Conservation (phyloP, 768 basidiomycete genomes). For the Daedaleopsis nitida region DNA sequence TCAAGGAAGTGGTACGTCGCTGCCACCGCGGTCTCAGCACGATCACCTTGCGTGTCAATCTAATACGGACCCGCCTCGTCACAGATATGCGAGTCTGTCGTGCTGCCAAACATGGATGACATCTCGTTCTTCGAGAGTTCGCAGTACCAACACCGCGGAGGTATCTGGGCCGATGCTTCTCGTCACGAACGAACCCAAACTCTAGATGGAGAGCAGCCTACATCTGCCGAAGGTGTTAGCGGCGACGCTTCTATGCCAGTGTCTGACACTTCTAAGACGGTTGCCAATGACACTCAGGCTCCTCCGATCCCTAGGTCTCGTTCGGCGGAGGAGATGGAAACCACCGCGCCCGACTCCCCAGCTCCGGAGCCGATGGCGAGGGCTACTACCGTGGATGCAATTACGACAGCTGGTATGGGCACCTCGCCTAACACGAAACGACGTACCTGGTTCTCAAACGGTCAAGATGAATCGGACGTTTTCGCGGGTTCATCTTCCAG, state of each 20-base stretch:
- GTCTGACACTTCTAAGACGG: slow-evolving; percentile 18
- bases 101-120: slow-evolving; percentile 98
- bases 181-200: slow-evolving; percentile 39
- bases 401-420: slow-evolving; percentile 24
- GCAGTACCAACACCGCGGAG: slow-evolving; percentile 69
- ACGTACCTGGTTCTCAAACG: slow-evolving; percentile 58
- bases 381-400: slow-evolving; percentile 25
- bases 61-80: neutral
- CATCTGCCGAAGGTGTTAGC: slow-evolving; percentile 25
- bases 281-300: slow-evolving; percentile 18
- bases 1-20: slow-evolving; percentile 79
- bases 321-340: slow-evolving; percentile 33
- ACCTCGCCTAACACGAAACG: slow-evolving; percentile 36
- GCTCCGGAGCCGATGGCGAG: slow-evolving; percentile 24
- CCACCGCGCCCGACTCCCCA: slow-evolving; percentile 17
- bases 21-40: neutral
- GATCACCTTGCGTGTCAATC: neutral
- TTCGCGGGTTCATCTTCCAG: slow-evolving; percentile 5
- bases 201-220: neutral
- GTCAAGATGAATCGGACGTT: slow-evolving; percentile 38
- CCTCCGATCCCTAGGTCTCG: slow-evolving; percentile 30
- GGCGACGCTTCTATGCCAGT: slow-evolving; percentile 39
- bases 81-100: slow-evolving; percentile 91
- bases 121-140: slow-evolving; percentile 91
- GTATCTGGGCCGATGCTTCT: slow-evolving; percentile 83